Conservation (phyloP, 257 asterid genomes). For the Capsicum pubescens region DNA sequence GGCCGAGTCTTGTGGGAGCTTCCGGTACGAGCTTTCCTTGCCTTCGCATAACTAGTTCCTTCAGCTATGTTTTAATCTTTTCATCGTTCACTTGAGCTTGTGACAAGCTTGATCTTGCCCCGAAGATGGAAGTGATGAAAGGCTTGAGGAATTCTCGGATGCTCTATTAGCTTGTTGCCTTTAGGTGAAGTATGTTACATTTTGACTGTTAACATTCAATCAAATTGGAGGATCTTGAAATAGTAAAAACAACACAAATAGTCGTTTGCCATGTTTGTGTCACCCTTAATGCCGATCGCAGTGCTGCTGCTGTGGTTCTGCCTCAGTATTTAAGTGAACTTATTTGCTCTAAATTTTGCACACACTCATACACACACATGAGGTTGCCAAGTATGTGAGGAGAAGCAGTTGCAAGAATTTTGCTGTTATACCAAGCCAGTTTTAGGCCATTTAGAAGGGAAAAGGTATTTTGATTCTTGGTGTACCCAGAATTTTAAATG, state of each 20-base stretch:
- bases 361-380: not conserved
- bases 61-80: not conserved
- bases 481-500: not conserved
- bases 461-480: not conserved
- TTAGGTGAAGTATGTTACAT: not conserved
- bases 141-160: not conserved
- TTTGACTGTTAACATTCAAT: not conserved
- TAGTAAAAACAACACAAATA: not conserved
- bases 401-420: not conserved
- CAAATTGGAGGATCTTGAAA: not conserved
- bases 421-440: not conserved
- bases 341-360: not conserved
- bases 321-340: not conserved
- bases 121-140: not conserved
- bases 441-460: not conserved
- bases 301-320: not conserved
- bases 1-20: not conserved
- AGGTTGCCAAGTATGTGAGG: not conserved
- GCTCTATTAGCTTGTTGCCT: not conserved
- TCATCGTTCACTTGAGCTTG: not conserved
- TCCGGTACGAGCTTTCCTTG: not conserved
- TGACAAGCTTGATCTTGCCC: not conserved
- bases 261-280: not conserved
- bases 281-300: not conserved
- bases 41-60: constrained; percentile 6